Conservation (phyloP, 345 rosid species). For the Camelina hispida region DNA sequence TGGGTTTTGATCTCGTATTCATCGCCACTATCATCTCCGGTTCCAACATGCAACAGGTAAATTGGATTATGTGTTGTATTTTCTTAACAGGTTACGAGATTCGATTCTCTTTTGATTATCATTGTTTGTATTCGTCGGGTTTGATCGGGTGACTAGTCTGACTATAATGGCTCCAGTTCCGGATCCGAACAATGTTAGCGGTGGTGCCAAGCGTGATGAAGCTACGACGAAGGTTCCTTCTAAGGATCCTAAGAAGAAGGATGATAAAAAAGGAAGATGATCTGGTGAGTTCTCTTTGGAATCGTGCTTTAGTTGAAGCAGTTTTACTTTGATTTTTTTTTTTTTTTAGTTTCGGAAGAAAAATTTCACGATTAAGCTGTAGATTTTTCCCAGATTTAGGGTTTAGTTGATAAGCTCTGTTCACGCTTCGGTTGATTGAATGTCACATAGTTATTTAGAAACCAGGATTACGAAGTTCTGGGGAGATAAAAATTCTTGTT, state of each 20-base stretch:
- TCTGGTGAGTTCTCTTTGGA: constrained; percentile 54
- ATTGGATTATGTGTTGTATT: too few species aligned
- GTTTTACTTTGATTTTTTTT: not conserved
- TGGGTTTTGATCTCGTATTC: too few species aligned
- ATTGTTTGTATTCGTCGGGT: constrained; percentile 11
- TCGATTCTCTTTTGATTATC: not conserved
- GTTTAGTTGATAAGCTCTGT: constrained; percentile 12
- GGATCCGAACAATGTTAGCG: constrained; percentile 60
- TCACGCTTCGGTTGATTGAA: constrained; percentile 7
- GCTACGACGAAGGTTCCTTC: constrained; percentile 63
- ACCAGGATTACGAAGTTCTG: not conserved
- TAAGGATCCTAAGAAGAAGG: constrained; percentile 89
- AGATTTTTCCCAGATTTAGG: constrained; percentile 4
- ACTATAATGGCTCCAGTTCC: constrained; percentile 53
- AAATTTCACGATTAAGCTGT: constrained; percentile 8
- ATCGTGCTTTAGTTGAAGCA: not conserved
- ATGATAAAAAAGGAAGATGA: constrained; percentile 93
- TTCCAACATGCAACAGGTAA: too few species aligned
- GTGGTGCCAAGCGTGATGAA: constrained; percentile 58
- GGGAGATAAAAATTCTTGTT: not conserved
- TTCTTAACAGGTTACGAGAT: too few species aligned
- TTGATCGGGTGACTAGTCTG: constrained; percentile 25
- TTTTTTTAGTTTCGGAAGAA: not conserved
- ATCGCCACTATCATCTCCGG: too few species aligned
- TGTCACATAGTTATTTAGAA: not conserved